A percentile compares a stretch with the other conserved stretches of the same genome.
Conservation (phyloP, 164 flowering plant genomes). For the Stephania japonica region DNA sequence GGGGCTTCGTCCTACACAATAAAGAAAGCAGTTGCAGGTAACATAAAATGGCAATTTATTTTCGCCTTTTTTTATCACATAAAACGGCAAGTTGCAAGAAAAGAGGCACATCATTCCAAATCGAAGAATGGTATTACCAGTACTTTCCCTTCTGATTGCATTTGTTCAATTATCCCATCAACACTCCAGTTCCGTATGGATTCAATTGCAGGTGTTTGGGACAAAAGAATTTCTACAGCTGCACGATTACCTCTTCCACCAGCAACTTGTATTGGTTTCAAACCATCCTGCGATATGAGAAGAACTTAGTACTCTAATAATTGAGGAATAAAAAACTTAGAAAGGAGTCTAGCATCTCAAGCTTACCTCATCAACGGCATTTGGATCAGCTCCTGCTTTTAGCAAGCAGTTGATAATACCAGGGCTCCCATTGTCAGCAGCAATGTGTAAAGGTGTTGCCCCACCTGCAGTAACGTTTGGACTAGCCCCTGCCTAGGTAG, state of each 20-base stretch:
- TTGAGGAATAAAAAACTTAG: neutral
- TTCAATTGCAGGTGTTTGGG: conserved; percentile 49
- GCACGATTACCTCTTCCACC: conserved; percentile 62
- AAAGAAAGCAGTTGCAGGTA: neutral
- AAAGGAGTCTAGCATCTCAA: neutral
- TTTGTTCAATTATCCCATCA: conserved; percentile 65
- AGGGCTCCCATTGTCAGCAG: conserved; percentile 72
- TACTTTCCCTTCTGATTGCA: conserved; percentile 53
- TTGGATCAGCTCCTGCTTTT: conserved; percentile 94
- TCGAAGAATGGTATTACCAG: conserved; percentile 32
- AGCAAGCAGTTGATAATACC: conserved; percentile 66
- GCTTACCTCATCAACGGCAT: conserved; percentile 70
- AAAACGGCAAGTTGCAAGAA: too few relatives aligned
- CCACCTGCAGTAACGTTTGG: conserved; percentile 83
- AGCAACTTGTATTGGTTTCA: conserved; percentile 82
- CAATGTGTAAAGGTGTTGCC: conserved; percentile 88
- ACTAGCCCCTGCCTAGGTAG: conserved; percentile 73
- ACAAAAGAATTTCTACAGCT: conserved; percentile 72
- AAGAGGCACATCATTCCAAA: neutral
- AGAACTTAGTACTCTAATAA: neutral
- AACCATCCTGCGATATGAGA: conserved; percentile 53
- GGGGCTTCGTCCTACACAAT: neutral
- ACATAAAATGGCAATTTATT: too few relatives aligned
- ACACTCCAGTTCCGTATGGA: conserved; percentile 62
- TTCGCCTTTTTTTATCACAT: too few relatives aligned